These are phyloP conservation scores for Hypoxylon sp. DNA, from an alignment of 2,329 filamentous ascomycete species.

Conservation along the genomic window DNA sequence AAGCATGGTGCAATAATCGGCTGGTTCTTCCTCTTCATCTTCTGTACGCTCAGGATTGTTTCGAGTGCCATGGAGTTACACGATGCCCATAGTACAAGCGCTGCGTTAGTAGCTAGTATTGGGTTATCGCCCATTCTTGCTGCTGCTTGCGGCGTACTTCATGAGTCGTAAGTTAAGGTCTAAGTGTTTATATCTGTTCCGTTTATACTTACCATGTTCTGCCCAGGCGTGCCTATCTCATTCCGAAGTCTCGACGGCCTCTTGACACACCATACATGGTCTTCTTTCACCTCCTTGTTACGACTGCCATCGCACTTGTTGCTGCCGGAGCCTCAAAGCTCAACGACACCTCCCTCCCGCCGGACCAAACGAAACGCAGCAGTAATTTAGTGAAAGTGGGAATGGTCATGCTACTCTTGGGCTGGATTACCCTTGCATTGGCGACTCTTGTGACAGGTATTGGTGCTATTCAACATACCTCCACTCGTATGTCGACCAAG, in stretches of 20 bases:
- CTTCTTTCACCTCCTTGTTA: constrained; percentile 48
- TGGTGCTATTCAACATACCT: constrained; percentile 4
- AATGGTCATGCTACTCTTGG: constrained; percentile 47
- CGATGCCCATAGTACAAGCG: constrained; percentile 47
- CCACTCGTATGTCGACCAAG: constrained; percentile 4
- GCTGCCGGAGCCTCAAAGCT: constrained; percentile 47
- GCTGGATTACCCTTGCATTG: constrained; percentile 39
- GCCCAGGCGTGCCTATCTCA: constrained; percentile 41
- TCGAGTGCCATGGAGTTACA: constrained; percentile 53
- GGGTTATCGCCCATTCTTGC: constrained; percentile 59
- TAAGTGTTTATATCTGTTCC: background rate
- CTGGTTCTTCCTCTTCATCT: constrained; percentile 58
- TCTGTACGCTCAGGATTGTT: constrained; percentile 58
- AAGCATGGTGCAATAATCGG: constrained; percentile 58
- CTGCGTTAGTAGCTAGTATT: constrained; percentile 56
- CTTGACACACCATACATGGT: constrained; percentile 39
- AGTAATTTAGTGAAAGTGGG: constrained; percentile 45
- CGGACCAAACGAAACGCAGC: constrained; percentile 26
- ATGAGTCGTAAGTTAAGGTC: constrained; percentile 54
- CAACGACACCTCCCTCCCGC: constrained; percentile 22
- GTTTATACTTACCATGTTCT: constrained; percentile 15
- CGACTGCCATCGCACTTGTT: constrained; percentile 48
- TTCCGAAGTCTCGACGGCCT: constrained; percentile 31
- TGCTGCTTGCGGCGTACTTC: constrained; percentile 53
- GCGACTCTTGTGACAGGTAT: constrained; percentile 30